Evolutionary conservation across 176 grass and related monocot genomes (phyloP).

Genomic region (Sorghum bicolor): Sorghum_bicolor_NCBIv3 NC_012872.2:65746001-65746500

Average conservation of each 20-base stretch:
- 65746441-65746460: background rate
- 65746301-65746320: slow-evolving; percentile 49
- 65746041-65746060: background rate
- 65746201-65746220: slow-evolving; percentile 3
- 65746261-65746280: slow-evolving; percentile 3
- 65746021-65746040: background rate
- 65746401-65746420: slow-evolving; percentile 46
- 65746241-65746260: background rate
- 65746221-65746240: background rate
- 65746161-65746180: slow-evolving; percentile 30
- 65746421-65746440: background rate
- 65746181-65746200: background rate
- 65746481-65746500: background rate
- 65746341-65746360: background rate
- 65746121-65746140: slow-evolving; percentile 39
- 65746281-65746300: slow-evolving; percentile 21
- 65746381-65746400: slow-evolving; percentile 7
- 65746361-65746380: slow-evolving; percentile 3
- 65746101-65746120: slow-evolving; percentile 69
- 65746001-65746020: background rate
- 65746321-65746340: slow-evolving; percentile 57
- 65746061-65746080: slow-evolving; percentile 47
- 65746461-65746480: background rate
- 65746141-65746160: slow-evolving; percentile 28
- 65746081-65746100: slow-evolving; percentile 88